These are phyloP conservation scores for Hypoxylon sp. DNA, from an alignment of 2,329 filamentous ascomycete genomes.

Conservation along the genomic window DNA sequence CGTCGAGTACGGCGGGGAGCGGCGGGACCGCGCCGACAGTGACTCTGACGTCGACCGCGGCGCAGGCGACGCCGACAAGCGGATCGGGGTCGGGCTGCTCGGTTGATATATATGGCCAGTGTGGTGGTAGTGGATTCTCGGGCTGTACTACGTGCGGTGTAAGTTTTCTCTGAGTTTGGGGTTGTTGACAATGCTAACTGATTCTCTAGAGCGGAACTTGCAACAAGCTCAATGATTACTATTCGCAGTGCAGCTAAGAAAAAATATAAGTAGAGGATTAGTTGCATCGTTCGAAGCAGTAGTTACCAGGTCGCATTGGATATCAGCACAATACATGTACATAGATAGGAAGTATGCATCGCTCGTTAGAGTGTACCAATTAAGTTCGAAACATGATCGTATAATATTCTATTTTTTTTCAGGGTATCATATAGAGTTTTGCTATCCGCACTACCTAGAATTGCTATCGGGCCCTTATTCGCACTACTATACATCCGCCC, in stretches of 20 bases:
- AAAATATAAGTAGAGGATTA: background rate
- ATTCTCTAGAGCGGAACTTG: constrained; percentile 42
- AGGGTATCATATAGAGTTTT: constrained; percentile 29
- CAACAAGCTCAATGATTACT: constrained; percentile 44
- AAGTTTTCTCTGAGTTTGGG: constrained; percentile 21
- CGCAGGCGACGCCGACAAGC: constrained; percentile 22
- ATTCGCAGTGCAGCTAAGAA: constrained; percentile 44
- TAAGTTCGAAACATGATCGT: too few species aligned
- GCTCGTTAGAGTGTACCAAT: constrained; percentile 13
- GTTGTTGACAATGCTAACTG: constrained; percentile 25
- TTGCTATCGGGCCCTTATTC: too few species aligned
- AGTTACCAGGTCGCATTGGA: background rate
- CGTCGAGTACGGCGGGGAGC: constrained; percentile 32
- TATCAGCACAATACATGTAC: constrained; percentile 9
- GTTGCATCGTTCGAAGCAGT: background rate
- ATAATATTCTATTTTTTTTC: constrained; percentile 15
- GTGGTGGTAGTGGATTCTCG: constrained; percentile 44
- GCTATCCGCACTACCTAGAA: too few species aligned
- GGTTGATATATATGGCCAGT: constrained; percentile 43
- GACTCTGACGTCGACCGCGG: constrained; percentile 21
- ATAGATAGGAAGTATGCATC: constrained; percentile 9
- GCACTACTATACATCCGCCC: too few species aligned
- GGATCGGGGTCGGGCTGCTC: constrained; percentile 36
- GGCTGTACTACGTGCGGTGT: constrained; percentile 46
- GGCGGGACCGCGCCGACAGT: constrained; percentile 11